Conservation (phyloP, 164 flowering plant species). For the Liriodendron chinense region DNA sequence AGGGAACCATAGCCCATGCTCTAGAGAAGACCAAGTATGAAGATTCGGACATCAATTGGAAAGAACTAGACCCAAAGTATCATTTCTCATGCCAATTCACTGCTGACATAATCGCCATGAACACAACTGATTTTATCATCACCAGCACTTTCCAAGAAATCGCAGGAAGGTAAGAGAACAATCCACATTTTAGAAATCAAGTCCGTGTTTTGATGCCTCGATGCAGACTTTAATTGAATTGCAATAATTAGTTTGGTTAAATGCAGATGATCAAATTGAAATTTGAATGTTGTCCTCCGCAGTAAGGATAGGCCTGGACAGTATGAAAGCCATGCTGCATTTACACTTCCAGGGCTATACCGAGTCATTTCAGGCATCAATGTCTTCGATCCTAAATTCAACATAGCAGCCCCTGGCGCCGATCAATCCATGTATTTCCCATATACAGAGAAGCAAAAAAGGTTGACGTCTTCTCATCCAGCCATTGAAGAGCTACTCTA, state of each 20-base stretch:
- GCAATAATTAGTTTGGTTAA: background rate
- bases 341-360: conserved; percentile 84
- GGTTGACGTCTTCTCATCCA: conserved; percentile 61
- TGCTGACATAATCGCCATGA: conserved; percentile 89
- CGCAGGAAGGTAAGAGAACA: conserved; percentile 69
- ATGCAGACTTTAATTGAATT: background rate
- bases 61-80: conserved; percentile 71
- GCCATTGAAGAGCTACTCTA: conserved; percentile 83
- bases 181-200: background rate
- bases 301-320: conserved; percentile 92
- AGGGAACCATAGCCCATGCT: conserved; percentile 99
- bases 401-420: conserved; percentile 95
- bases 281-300: conserved; percentile 14
- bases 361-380: conserved; percentile 87
- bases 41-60: conserved; percentile 91
- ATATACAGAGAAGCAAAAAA: conserved; percentile 49
- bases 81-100: conserved; percentile 96
- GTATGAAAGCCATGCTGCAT: conserved; percentile 83
- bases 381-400: conserved; percentile 93
- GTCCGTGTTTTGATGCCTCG: background rate
- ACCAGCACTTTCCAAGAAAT: conserved; percentile 98
- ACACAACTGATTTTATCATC: conserved; percentile 86
- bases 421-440: conserved; percentile 92
- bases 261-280: background rate
- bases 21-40: conserved; percentile 95